Base-by-base conservation (phyloP, 345 rosid genomes). In the Salix koriyanagi region DNA sequence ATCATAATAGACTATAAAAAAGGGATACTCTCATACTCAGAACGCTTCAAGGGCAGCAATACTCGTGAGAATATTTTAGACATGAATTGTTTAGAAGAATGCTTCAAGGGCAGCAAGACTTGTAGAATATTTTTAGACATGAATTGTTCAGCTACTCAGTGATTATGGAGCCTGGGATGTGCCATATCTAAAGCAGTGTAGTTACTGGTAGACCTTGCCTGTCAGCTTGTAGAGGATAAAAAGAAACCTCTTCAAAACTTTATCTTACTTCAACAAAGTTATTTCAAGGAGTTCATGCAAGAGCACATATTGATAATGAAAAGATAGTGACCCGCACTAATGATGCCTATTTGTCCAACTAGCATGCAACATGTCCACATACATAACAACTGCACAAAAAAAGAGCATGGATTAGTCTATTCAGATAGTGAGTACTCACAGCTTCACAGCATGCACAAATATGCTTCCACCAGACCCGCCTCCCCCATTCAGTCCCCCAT, bases 381-480 rank as follows among this genome's bases (percentile, higher is more conserved):
- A 34, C 23, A 64, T 48, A 37, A 79, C 46, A 15, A 15, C 54
- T 25, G 26, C 15, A 2, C 5, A 48, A 32, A 46, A 66, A 11
- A 54, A 67, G 25, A 41, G 37, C 76, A 73, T 5, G 58, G 52
- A 39, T 71, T 64, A 37, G 19, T 26, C 58, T 7, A 28, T 67
- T n/a, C 54, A 61, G 60, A 70, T 15, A 42, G 69, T 12, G 67
- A 76, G 69, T 23, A 88, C 97, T 93, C 85, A 95, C 99, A 93
- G 79, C 88, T 95, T 95, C 46, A 90, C 69, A 7, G 97, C 86
- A 65, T 42, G 80, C 65, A 93, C 75, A 78, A 61, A 84, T 74
- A 93, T 89, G 79, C 99, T 95, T 83, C 99, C 99, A 83, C 99
- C 98, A 82, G 99, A 95, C 32, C 99, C 99, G 72, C 99, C 99